Evolutionary conservation across 805 yeast species (phyloP).

Genomic region (Wickerhamiella kurtzmanii): DNA sequence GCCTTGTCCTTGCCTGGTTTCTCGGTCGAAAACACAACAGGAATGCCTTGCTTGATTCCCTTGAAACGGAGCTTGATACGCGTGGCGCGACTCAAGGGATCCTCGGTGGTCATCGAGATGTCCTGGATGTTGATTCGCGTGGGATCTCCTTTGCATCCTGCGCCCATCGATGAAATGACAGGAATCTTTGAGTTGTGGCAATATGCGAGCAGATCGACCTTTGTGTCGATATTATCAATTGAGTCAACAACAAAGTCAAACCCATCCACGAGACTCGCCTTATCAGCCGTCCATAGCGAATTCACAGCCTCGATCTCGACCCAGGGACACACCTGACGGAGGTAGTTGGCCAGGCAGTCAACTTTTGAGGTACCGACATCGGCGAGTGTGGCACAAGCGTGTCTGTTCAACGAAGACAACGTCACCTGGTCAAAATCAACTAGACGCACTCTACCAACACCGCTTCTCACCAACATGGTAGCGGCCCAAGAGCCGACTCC

Average conservation of each 20-base stretch:
- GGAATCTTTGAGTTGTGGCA: constrained; percentile 47
- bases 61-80: constrained; percentile 69
- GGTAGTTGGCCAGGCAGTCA: constrained; percentile 55
- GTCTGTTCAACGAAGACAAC: constrained; percentile 80
- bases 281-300: constrained; percentile 59
- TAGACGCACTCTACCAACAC: constrained; percentile 62
- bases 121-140: constrained; percentile 83
- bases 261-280: constrained; percentile 45
- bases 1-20: constrained; percentile 96
- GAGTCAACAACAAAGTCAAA: constrained; percentile 86
- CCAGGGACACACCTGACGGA: constrained; percentile 85
- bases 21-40: constrained; percentile 86
- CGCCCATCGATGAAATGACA: constrained; percentile 91
- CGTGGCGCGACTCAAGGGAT: constrained; percentile 77
- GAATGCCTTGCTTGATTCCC: constrained; percentile 64
- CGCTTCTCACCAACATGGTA: constrained; percentile 83
- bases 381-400: constrained; percentile 77
- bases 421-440: constrained; percentile 96
- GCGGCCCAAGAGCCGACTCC: constrained; percentile 98
- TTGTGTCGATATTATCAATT: constrained; percentile 94
- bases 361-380: constrained; percentile 94
- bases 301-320: constrained; percentile 63
- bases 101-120: constrained; percentile 81
- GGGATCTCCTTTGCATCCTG: constrained; percentile 93
- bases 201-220: constrained; percentile 72